Base-by-base conservation (phyloP, 805 yeast genomes). In the Saccharomycopsis sp. region DNA sequence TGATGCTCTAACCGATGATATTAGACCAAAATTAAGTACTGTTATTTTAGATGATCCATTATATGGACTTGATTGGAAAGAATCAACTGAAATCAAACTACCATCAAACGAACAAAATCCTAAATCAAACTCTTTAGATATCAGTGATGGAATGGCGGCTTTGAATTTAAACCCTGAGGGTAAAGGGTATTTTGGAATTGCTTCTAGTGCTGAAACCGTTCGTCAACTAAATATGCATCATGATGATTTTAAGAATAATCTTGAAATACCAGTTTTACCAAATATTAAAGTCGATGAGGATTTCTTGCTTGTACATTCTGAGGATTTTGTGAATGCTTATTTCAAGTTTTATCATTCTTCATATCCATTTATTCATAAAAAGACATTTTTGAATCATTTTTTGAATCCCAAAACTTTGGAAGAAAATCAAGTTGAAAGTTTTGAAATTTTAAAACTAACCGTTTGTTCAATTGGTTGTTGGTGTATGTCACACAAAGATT, bases 401-500 rank as follows among this genome's bases (percentile, higher is more conserved):
- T 57, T 63, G 25, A 63, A 63, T 40, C 62, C 62, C 41, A 38
- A 64, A 3, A 61, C 67, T 21, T 57, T 69, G 1, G 63, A 41
- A 5, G 33, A 31, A 12, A n/a, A 25, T 3, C 41, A 33, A 21
- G 10, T 10, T 5, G 17, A 30, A 13, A n/a, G 67, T 8, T 62
- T 64, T 33, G 63, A 62, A 30, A 61, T 76, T 18, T 50, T 79
- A 25, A 54, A 74, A 31, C 70, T 76, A 50, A 66, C 78, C 0
- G 74, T 78, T 0, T 54, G 77, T 21, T 80, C 82, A 0, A 57
- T 79, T n/a, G 87, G 86, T 13, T 70, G 82, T 19, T 78, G 82
- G 79, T 74, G 81, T 52, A 47, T 69, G 9, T 79, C 78, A 12
- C 79, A 75, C 46, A 54, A 54, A 4, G 51, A 63, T 14, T 61